Conservation (phyloP, 306 rosid species). For the Gastrolobium villosum region DNA sequence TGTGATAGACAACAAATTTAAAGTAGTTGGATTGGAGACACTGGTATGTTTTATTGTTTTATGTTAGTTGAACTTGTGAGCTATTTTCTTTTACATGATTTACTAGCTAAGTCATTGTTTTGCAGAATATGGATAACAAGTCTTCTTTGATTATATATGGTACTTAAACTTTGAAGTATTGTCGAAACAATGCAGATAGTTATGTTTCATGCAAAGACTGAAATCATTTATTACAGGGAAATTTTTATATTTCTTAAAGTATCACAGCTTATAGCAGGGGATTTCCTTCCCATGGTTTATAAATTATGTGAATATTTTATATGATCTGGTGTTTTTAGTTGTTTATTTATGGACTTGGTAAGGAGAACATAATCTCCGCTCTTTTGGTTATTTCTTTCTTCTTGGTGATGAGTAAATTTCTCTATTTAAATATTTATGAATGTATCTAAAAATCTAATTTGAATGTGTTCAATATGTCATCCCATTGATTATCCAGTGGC, state of each 20-base stretch:
- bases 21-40: conserved; percentile 86
- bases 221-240: conserved; percentile 4
- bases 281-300: conserved; percentile 15
- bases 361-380: conserved; percentile 7
- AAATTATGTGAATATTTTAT: conserved; percentile 9
- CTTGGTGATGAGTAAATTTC: conserved; percentile 15
- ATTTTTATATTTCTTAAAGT: conserved; percentile 21
- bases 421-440: not conserved
- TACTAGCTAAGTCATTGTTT: conserved; percentile 31
- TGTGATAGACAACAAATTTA: conserved; percentile 72
- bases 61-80: conserved; percentile 10
- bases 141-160: conserved; percentile 18
- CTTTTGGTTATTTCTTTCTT: not conserved
- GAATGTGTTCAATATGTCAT: conserved; percentile 11
- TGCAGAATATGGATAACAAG: conserved; percentile 14
- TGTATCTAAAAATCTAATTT: conserved; percentile 16
- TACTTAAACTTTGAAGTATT: conserved; percentile 11
- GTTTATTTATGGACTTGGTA: conserved; percentile 22
- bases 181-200: conserved; percentile 20
- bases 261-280: not conserved
- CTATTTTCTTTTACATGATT: conserved; percentile 31
- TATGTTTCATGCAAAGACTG: conserved; percentile 29
- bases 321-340: no score
- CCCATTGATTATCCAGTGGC: conserved; percentile 8
- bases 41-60: conserved; percentile 63